Base-by-base conservation (phyloP, 768 basidiomycete species). In the Favolaschia claudopus region DNA sequence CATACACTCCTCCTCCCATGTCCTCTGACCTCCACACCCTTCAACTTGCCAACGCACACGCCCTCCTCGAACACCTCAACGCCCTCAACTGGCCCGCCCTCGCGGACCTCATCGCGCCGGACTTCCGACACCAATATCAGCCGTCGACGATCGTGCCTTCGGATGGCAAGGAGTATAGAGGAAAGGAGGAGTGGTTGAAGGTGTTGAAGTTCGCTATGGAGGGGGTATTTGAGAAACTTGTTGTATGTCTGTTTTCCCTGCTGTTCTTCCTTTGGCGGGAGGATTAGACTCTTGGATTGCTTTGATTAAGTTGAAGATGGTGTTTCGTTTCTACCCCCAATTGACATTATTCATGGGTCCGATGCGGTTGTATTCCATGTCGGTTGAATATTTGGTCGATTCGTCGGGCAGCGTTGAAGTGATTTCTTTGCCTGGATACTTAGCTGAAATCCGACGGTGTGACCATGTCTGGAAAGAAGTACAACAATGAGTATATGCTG, bases 401-500 rank as follows among this genome's bases (percentile, higher is more conserved):
- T 19, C 24, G 13, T 8, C 9, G 9, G 25, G 8, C 12, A 8
- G 14, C 9, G 15, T 13, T 19, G 7, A 9, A 45, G 15, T 10
- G 43, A 13, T 14, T 28, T 13, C n/a, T n/a, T n/a, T n/a, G n/a
- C n/a, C n/a, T n/a, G n/a, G n/a, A n/a, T n/a, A n/a, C 43, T 15
- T 22, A 48, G 46, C 31, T 48, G 46, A 48, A 7, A 8, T 48
- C 46, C 13, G 37, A 17, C 27, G 50, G 50, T n/a, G 39, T 25
- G 25, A 17, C 50, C 17, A 52, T 29, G 39, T 22, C 36, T 7
- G 50, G 50, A 15, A 40, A 52, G 22, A 27, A 38, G 7, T 52
- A 52, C 50, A 40, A 52, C 29, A 52, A 52, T 32, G 50, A 52
- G 39, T 52, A 52, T 25, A 52, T 52, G 50, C 27, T n/a, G n/a